Base-by-base conservation (phyloP, 1,139 yeast species). In the Taiozyma onychis region DNA sequence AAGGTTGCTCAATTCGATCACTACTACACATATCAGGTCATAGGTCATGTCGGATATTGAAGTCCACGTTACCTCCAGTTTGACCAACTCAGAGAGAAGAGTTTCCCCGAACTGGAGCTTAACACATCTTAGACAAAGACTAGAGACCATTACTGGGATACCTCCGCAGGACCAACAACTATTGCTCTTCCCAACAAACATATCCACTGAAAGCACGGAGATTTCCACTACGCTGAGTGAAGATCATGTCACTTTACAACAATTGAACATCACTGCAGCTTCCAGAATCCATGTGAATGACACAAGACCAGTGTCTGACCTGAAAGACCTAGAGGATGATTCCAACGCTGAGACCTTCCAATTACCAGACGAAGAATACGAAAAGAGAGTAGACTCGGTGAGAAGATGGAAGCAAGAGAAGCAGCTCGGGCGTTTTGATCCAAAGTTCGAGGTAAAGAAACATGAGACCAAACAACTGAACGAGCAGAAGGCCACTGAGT, bases 71-170 rank as follows among this genome's bases (percentile, higher is more conserved):
- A 82, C 89, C 2, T 84, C 93, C 1, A 77, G 75, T 42, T 70
- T 82, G 58, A 84, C 88, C 2, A 78, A 86, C 6, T 83, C 95
- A 1, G 95, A 87, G 63, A 69, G 93, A 46, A 70, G 88, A 45
- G 70, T 90, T 32, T 78, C 87, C 0, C 79, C 81, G 0, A 75
- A 74, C 45, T 86, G 95, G 89, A 67, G 78, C 0, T 55, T 88
- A 37, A 66, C 66, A 5, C 72, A 81, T 56, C 72, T 90, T 51
- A 80, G 83, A 58, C 62, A 71, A 41, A 76, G 79, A 54, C 66
- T 90, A 21, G 95, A 88, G 61, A 75, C 74, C 26, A 78, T 88
- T 53, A 89, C 97, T 0, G 98, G 98, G 1, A 80, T 91, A 43
- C 80, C 84, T 6, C 88, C 89, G 1, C 51, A 63, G 26, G 71